Conservation (phyloP, 1,284 basidiomycete genomes). For the Waitea zeae region DNA sequence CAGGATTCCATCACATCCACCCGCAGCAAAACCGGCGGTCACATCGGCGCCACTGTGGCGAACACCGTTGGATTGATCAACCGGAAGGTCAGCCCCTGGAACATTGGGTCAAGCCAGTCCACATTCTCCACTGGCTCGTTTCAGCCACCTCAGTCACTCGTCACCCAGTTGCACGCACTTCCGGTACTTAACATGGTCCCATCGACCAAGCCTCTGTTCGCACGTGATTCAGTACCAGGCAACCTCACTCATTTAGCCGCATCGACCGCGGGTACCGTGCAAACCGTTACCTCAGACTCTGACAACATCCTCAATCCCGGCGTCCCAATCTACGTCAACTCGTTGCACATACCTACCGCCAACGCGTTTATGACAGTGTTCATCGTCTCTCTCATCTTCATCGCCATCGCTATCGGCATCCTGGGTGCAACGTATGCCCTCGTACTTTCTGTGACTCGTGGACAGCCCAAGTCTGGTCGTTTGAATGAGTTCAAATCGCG, state of each 20-base stretch:
- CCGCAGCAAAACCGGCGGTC: constrained; percentile 69
- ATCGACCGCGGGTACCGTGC: constrained; percentile 16
- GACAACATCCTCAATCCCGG: constrained; percentile 59
- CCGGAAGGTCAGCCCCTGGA: constrained; percentile 65
- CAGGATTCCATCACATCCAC: constrained; percentile 71
- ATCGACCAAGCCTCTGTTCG: constrained; percentile 8
- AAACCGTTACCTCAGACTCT: constrained; percentile 47
- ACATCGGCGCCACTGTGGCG: constrained; percentile 32
- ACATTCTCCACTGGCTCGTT: constrained; percentile 1
- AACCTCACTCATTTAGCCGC: constrained; percentile 2
- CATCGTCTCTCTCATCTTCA: constrained; percentile 45
- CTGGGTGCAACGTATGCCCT: constrained; percentile 35
- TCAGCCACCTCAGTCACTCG: no score
- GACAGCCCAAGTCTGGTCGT: constrained; percentile 11
- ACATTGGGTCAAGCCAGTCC: constrained; percentile 12
- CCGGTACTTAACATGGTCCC: constrained; percentile 4
- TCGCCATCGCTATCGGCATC: constrained; percentile 33
- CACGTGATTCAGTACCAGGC: constrained; percentile 1
- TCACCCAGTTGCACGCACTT: not conserved
- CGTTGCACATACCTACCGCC: constrained; percentile 53
- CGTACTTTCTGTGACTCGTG: constrained; percentile 17
- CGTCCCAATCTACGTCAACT: constrained; percentile 66
- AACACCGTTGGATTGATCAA: constrained; percentile 62
- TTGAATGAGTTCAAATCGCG: constrained; percentile 13
- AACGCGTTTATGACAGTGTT: constrained; percentile 80